phyloP scores from a whole-genome alignment of 2,329 filamentous ascomycete genomes.

The Plenodomus tracheiphilus region DNA sequence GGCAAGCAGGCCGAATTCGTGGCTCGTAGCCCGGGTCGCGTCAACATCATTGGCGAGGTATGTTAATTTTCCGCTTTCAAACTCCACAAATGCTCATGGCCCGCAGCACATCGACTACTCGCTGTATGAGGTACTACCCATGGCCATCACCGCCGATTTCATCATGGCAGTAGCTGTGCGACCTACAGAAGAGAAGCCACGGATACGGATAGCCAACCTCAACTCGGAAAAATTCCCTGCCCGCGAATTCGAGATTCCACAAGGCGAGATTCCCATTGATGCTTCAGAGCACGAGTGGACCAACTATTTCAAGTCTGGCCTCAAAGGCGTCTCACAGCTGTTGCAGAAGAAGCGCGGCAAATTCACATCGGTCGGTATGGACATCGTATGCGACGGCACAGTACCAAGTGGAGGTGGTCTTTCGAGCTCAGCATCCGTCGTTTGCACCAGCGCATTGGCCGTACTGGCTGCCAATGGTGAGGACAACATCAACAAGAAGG shows the following conservation, averaged over 20 bases:
- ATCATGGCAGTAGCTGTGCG: conserved; percentile 75
- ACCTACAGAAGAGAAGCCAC: conserved; percentile 58
- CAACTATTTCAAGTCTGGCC: conserved; percentile 96
- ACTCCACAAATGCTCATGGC: conserved; percentile 15
- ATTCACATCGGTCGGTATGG: conserved; percentile 75
- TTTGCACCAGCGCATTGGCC: conserved; percentile 85
- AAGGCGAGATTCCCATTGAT: conserved; percentile 69
- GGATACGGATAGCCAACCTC: conserved; percentile 79
- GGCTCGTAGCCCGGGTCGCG: conserved; percentile 85
- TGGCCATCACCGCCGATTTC: conserved; percentile 90
- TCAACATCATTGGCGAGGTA: conserved; percentile 94
- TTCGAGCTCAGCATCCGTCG: conserved; percentile 91
- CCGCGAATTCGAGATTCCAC: conserved; percentile 72
- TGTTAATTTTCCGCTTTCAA: neutral
- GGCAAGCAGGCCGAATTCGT: conserved; percentile 76
- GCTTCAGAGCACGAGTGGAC: conserved; percentile 88
- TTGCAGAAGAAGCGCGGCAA: conserved; percentile 68
- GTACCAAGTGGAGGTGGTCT: conserved; percentile 91
- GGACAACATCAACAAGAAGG: conserved; percentile 80
- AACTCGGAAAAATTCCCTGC: conserved; percentile 74
- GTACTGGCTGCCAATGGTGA: conserved; percentile 86
- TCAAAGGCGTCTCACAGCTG: conserved; percentile 78
- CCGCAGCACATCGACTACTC: conserved; percentile 91
- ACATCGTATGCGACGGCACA: conserved; percentile 86
- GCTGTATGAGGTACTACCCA: conserved; percentile 91